Conservation (phyloP, 1,139 yeast genomes). For the Taphrina pruni region DNA sequence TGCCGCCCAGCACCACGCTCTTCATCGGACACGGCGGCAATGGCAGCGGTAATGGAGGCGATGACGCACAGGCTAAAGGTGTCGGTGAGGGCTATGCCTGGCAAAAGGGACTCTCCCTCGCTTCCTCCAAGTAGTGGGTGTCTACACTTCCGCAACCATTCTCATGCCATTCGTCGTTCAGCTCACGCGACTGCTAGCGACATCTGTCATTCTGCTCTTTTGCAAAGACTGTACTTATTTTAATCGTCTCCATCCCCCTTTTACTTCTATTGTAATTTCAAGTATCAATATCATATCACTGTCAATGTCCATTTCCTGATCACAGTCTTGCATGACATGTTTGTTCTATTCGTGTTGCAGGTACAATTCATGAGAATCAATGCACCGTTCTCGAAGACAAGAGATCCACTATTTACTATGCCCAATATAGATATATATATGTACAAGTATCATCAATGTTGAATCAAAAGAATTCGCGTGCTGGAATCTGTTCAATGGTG, state of each 20-base stretch:
- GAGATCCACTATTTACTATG: neutral
- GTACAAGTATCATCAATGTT: too few species aligned
- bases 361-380: too few species aligned
- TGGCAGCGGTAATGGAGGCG: too few species aligned
- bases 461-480: constrained; percentile 40
- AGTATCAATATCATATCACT: constrained; percentile 4
- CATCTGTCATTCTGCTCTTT: too few species aligned
- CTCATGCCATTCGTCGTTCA: too few species aligned
- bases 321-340: too few species aligned
- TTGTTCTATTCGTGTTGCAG: too few species aligned
- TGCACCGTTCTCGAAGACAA: too few species aligned
- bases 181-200: too few species aligned
- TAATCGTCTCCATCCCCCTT: neutral
- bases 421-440: neutral
- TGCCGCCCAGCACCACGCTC: constrained; percentile 18
- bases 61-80: neutral
- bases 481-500: constrained; percentile 47
- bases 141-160: too few species aligned
- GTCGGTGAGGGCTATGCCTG: constrained; percentile 29
- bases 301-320: too few species aligned
- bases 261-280: neutral
- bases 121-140: neutral
- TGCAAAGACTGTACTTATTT: neutral
- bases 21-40: constrained; percentile 13
- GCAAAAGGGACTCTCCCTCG: constrained; percentile 22